These are phyloP conservation scores for Podaxis mareebaensis DNA, from an alignment of 768 basidiomycete genomes.

Conservation along the genomic window DNA sequence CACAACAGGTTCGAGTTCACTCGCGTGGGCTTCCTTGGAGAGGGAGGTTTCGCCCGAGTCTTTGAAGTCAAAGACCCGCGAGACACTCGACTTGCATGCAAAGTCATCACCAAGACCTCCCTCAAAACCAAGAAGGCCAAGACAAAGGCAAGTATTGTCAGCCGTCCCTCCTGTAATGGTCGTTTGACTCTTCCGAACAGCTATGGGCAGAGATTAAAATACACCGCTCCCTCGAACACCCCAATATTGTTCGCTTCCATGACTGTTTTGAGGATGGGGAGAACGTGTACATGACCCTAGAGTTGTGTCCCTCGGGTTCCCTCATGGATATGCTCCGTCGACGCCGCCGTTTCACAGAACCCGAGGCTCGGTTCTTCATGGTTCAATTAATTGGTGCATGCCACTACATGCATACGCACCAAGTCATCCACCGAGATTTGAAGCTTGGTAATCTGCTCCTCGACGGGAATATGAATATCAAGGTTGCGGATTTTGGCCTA, in stretches of 20 bases:
- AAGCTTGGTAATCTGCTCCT: conserved; percentile 96
- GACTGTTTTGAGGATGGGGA: conserved; percentile 96
- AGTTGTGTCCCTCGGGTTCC: conserved; percentile 87
- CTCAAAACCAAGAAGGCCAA: conserved; percentile 96
- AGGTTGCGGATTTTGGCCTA: conserved; percentile 96
- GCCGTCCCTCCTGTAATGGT: neutral
- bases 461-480: conserved; percentile 89
- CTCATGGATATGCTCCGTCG: conserved; percentile 90
- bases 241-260: conserved; percentile 89
- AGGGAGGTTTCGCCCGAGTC: conserved; percentile 97
- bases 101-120: conserved; percentile 91
- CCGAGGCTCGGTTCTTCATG: conserved; percentile 90
- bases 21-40: conserved; percentile 84
- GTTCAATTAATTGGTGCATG: conserved; percentile 95
- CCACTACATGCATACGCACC: conserved; percentile 95
- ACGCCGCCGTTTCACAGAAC: conserved; percentile 85
- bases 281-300: conserved; percentile 97
- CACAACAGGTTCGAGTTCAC: conserved; percentile 55
- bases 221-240: conserved; percentile 86
- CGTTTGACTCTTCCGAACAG: conserved; percentile 37
- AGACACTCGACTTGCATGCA: conserved; percentile 76
- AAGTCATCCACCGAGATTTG: conserved; percentile 96
- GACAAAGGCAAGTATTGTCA: conserved; percentile 69
- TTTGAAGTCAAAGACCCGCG: conserved; percentile 85
- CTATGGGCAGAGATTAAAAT: conserved; percentile 99